Evolutionary conservation across 2,329 filamentous ascomycete species (phyloP), one percentile per base, ranked within the genome.

Genomic region (Fonsecaea erecta): DNA sequence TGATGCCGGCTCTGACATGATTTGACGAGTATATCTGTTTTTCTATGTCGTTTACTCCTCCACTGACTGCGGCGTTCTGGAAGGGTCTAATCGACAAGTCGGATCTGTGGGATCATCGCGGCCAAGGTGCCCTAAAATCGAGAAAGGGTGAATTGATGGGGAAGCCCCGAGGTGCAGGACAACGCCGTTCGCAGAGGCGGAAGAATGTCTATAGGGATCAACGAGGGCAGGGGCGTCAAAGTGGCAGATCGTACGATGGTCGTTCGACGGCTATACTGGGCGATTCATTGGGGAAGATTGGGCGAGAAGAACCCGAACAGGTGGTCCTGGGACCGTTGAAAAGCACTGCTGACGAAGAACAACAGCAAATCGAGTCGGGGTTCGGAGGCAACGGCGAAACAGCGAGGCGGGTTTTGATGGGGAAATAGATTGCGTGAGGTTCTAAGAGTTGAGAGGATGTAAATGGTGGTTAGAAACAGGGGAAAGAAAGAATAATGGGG

Each of bases 51-150:
- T 12, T 62, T 53, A n/a, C 48, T 60, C 65, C 60, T 68, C 59
- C 55, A 18, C 51, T 16, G 18, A 52, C 54, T 53, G 43, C 55
- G 18, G 34, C 54, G 40, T 57, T 62, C 62, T 57, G 32, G 46
- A 62, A 52, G 43, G 54, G 40, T 60, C 48, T 68, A 68, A 34
- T 60, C 40, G 52, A 59, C 57, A 46, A 37, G 51, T 53, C 51
- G 40, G 43, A 18, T 60, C 43, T 40, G 56, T 37, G 59, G 53
- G 58, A 66, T 53, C 66, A 68, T 68, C 26, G 66, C 60, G 66
- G 63, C 52, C 54, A 61, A 28, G 24, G 28, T n/a, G 18, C 34
- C 35, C 34, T n/a, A 32, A 54, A 30, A 62, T 54, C 30, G 40
- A 26, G 9, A 55, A 26, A 24, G 9, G 51, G 52, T 37, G 43